A percentile compares a stretch with the other conserved stretches of the same genome.
phyloP scores from a whole-genome alignment of 2,329 filamentous ascomycete genomes.

The Penicillium vulpinum region DNA sequence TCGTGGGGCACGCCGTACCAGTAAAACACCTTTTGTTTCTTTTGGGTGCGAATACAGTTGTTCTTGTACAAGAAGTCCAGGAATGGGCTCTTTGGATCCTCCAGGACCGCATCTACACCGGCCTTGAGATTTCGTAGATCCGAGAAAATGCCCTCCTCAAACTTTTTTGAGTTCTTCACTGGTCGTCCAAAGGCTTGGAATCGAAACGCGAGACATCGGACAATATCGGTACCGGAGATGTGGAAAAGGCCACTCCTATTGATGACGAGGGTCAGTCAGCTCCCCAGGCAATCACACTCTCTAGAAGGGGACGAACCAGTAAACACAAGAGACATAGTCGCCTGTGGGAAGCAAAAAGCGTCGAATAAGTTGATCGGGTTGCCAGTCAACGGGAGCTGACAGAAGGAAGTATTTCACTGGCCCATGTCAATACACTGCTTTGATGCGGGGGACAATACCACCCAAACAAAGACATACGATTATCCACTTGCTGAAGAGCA shows the following conservation, averaged over 20 bases:
- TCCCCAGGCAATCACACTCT: conserved; percentile 9
- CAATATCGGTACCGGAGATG: conserved; percentile 98
- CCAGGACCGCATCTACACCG: conserved; percentile 93
- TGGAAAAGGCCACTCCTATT: conserved; percentile 95
- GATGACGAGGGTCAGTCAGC: conserved; percentile 14
- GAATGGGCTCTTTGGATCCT: conserved; percentile 98
- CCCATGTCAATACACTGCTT: conserved; percentile 10
- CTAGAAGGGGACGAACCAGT: conserved; percentile 64
- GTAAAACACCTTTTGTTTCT: conserved; percentile 99
- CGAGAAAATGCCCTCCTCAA: conserved; percentile 99
- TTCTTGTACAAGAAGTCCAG: conserved; percentile 99
- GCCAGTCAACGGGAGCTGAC: conserved; percentile 97
- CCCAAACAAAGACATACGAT: conserved; percentile 63
- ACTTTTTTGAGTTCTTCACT: conserved; percentile 99
- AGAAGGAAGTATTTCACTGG: conserved; percentile 99
- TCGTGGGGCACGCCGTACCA: conserved; percentile 99
- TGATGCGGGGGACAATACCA: neutral
- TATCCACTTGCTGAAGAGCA: conserved; percentile 96
- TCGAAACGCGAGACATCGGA: conserved; percentile 94
- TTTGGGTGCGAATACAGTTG: conserved; percentile 99
- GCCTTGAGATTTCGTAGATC: conserved; percentile 98
- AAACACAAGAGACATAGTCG: conserved; percentile 97
- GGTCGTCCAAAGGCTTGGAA: conserved; percentile 98
- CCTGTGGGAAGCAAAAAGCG: conserved; percentile 93
- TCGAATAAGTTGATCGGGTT: conserved; percentile 92